Percentiles rank a stretch among this genome's conserved stretches.
These are phyloP conservation scores for Fonsecaea monophora DNA, from an alignment of 2,329 filamentous ascomycete species.

Conservation along the genomic window DNA sequence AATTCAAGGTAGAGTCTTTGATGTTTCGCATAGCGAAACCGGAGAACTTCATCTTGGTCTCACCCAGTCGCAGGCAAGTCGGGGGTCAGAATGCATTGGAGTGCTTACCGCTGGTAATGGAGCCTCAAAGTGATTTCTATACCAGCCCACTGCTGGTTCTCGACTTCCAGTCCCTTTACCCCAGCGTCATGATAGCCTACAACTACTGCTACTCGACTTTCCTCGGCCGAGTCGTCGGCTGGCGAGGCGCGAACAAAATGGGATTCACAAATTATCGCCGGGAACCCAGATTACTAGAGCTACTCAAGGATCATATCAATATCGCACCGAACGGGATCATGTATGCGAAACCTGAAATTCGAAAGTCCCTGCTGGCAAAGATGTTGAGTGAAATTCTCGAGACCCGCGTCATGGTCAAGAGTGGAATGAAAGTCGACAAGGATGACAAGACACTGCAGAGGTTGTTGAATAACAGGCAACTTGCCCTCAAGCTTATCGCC, in stretches of 20 bases:
- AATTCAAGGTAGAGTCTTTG: slow-evolving; percentile 98
- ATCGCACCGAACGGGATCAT: slow-evolving; percentile 96
- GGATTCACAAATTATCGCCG: slow-evolving; percentile 88
- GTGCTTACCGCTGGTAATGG: slow-evolving; percentile 94
- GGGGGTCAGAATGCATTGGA: slow-evolving; percentile 93
- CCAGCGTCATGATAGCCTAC: slow-evolving; percentile 98
- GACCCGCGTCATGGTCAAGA: slow-evolving; percentile 97
- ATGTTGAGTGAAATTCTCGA: slow-evolving; percentile 97
- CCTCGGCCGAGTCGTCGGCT: slow-evolving; percentile 80
- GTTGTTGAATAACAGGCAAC: slow-evolving; percentile 88
- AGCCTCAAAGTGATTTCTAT: slow-evolving; percentile 94
- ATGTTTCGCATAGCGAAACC: slow-evolving; percentile 99
- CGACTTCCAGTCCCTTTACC: slow-evolving; percentile 95
- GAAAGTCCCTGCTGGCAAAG: slow-evolving; percentile 89
- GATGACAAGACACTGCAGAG: slow-evolving; percentile 85
- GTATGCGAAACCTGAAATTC: slow-evolving; percentile 83
- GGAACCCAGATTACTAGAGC: slow-evolving; percentile 73
- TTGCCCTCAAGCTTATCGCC: slow-evolving; percentile 94
- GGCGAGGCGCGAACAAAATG: slow-evolving; percentile 94
- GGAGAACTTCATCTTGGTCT: slow-evolving; percentile 89
- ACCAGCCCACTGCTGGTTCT: slow-evolving; percentile 86
- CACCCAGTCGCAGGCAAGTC: slow-evolving; percentile 88
- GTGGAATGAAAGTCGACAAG: slow-evolving; percentile 92
- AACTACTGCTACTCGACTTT: slow-evolving; percentile 99
- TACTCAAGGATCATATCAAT: slow-evolving; percentile 85